These are phyloP conservation scores for Gilbertella persicaria DNA, from an alignment of 371 early-diverging fungal species.

Conservation along the genomic window DNA sequence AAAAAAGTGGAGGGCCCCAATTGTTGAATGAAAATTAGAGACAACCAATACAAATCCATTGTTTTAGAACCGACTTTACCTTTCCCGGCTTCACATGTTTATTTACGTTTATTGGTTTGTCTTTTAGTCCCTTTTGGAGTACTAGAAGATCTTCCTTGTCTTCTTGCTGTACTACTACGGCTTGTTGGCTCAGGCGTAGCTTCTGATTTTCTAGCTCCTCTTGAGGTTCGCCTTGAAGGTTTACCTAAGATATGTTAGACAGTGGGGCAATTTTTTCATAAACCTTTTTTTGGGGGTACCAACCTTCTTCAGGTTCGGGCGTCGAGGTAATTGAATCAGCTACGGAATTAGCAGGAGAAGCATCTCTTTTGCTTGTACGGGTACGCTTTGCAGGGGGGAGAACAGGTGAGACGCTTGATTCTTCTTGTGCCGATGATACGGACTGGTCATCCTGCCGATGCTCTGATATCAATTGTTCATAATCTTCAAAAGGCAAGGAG, in stretches of 20 bases:
- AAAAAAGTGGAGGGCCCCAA: conserved; percentile 8
- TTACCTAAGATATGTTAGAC: conserved; percentile 6
- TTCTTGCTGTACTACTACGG: background rate
- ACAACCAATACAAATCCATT: conserved; percentile 8
- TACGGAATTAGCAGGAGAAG: conserved; percentile 57
- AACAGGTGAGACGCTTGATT: conserved; percentile 33
- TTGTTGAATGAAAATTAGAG: conserved; percentile 1
- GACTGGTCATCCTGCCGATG: conserved; percentile 52
- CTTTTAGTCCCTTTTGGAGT: conserved; percentile 22
- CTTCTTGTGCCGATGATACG: conserved; percentile 23
- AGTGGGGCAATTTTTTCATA: background rate
- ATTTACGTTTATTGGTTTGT: conserved; percentile 28
- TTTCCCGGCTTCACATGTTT: conserved; percentile 1
- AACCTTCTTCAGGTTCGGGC: conserved; percentile 62
- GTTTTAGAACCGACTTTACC: background rate
- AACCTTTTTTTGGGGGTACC: background rate
- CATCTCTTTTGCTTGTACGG: conserved; percentile 45
- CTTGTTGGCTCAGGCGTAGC: conserved; percentile 29
- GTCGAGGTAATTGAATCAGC: conserved; percentile 59
- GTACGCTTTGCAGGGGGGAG: conserved; percentile 49
- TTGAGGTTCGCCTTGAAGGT: conserved; percentile 26
- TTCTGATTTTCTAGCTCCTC: conserved; percentile 27
- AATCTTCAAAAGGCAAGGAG: conserved; percentile 55
- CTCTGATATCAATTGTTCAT: conserved; percentile 61
- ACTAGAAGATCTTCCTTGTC: conserved; percentile 22